These are phyloP conservation scores for Avena atlantica DNA, from an alignment of 176 grass and related monocot species.

Conservation along the genomic window DNA sequence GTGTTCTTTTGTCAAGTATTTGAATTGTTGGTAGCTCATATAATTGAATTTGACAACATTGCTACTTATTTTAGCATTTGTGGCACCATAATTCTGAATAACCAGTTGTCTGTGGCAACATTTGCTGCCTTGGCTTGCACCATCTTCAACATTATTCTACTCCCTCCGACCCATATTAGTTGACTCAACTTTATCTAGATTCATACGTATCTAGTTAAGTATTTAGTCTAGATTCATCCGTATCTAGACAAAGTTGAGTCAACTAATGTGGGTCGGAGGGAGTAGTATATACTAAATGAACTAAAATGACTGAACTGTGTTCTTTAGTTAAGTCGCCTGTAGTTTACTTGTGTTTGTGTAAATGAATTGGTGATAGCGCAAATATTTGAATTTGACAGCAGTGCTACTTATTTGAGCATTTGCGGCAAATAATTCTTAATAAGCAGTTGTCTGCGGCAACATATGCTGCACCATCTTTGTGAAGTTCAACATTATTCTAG, in stretches of 20 bases:
- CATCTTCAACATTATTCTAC: too few species aligned
- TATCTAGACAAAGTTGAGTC: too few species aligned
- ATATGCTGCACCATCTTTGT: neutral
- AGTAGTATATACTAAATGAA: neutral
- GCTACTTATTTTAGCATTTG: neutral
- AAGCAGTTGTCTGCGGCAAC: neutral
- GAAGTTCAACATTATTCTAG: neutral
- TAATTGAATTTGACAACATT: neutral
- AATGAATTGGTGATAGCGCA: neutral
- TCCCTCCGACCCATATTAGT: too few species aligned
- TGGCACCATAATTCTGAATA: neutral
- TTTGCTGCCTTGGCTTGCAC: neutral
- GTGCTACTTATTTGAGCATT: neutral
- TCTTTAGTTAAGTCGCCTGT: neutral
- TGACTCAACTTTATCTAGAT: too few species aligned
- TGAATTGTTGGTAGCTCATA: neutral
- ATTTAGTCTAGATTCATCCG: too few species aligned
- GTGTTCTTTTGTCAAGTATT: neutral
- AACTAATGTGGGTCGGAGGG: too few species aligned
- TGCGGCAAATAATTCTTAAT: neutral
- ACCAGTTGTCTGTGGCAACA: neutral
- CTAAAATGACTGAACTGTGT: neutral
- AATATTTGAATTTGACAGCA: conserved; percentile 7
- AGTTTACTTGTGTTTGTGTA: neutral
- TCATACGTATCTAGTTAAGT: too few species aligned